Base-by-base conservation (phyloP, 768 basidiomycete species). In the Boletus edulis region DNA sequence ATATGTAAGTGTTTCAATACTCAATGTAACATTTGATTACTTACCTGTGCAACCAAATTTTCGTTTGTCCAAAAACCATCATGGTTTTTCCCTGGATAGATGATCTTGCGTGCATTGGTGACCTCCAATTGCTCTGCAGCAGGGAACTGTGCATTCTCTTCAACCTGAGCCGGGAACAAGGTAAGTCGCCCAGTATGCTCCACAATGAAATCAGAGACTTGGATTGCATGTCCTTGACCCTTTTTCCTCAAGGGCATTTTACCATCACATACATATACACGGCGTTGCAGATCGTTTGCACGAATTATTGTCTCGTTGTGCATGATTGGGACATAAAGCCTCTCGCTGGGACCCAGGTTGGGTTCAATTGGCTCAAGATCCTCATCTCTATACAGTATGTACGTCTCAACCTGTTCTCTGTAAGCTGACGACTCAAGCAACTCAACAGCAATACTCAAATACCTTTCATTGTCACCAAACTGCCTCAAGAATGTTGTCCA, bases 131-230 rank as follows among this genome's bases (percentile, higher is more conserved):
- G 4, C 24, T 24, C 24, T 5, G 4, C 1, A 1, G 24, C 24
- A 24, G 24, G 24, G 5, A 24, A 4, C 24, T 24, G 24, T 24
- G 24, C 24, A 24, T 24, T 24, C 24, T 27, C 17, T 27, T 44
- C 15, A 44, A 27, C 24, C 9, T 44, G 18, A 18, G n/a, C 10
- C 2, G 5, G 11, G 0, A 10, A 20, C 40, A 41, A 41, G 20
- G 20, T 20, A 41, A 41, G 40, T 18, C 40, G 4, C 4, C 40
- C 40, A 41, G 9, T 20, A 12, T 41, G 18, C 20, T 22, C 64
- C 39, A 69, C 67, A 31, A 78, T 72, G 46, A 78, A 78, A 32
- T 73, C 74, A 1, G 75, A 79, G 6, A 74, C 66, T 62, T 77
- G 73, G 32, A 76, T 76, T 6, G 73, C 52, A 1, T 59, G 52